A percentile compares a stretch with the other conserved stretches of the same genome.
Evolutionary conservation across 495 filamentous ascomycete species (phyloP).

Genomic region (Daldinia grandis): DNA sequence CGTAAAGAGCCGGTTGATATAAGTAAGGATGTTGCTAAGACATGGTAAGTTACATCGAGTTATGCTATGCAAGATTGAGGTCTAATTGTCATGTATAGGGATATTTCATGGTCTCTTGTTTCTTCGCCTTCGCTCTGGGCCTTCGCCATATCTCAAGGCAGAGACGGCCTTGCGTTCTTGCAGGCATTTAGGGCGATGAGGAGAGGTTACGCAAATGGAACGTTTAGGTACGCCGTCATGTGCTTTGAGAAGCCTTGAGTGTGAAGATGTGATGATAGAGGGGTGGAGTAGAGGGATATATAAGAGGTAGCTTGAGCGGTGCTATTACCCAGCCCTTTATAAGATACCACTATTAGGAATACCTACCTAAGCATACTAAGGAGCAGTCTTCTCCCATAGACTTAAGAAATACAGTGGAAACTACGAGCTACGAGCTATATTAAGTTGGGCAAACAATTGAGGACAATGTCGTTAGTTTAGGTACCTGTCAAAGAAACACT

Average conservation of each 20-base stretch:
- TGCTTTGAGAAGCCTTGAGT: slow-evolving; percentile 57
- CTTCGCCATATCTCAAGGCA: slow-evolving; percentile 64
- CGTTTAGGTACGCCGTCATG: slow-evolving; percentile 66
- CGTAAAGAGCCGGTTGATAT: slow-evolving; percentile 61
- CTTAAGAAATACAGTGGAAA: neutral
- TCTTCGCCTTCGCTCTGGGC: slow-evolving; percentile 65
- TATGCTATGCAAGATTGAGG: neutral
- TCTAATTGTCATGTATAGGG: slow-evolving; percentile 48
- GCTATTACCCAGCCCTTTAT: no score
- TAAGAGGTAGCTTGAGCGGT: no score
- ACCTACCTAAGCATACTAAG: no score
- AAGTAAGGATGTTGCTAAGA: slow-evolving; percentile 63
- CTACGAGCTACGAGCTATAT: neutral
- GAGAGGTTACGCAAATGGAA: slow-evolving; percentile 64
- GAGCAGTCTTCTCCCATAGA: neutral
- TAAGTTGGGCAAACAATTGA: neutral
- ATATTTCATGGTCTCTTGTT: slow-evolving; percentile 67
- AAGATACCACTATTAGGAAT: no score
- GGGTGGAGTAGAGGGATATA: neutral
- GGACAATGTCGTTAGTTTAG: neutral
- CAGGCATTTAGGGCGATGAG: slow-evolving; percentile 68
- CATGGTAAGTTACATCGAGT: slow-evolving; percentile 55
- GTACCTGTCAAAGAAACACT: neutral
- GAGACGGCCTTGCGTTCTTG: slow-evolving; percentile 65
- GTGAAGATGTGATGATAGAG: neutral